These are phyloP conservation scores for Blastocystis sp. DNA, from an alignment of 352 stramenopile species.

Conservation along the genomic window DNA sequence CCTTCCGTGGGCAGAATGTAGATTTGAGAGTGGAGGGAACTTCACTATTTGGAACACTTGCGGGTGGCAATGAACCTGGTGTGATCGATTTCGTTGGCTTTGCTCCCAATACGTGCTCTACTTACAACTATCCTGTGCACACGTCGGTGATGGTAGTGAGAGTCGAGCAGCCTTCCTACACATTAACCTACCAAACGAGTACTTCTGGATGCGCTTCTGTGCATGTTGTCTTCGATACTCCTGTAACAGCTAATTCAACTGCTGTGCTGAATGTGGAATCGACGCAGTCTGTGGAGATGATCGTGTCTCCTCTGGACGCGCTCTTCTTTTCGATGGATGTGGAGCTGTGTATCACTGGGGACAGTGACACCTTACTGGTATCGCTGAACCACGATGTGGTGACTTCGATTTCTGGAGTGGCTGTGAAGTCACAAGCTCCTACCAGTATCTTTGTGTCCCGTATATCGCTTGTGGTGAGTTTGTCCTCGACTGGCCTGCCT, in stretches of 20 bases:
- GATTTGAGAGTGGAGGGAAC: not conserved
- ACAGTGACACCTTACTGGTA: not conserved
- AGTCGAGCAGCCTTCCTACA: not conserved
- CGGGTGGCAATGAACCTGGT: not conserved
- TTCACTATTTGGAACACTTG: not conserved
- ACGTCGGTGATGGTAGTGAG: not conserved
- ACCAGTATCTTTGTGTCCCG: not conserved
- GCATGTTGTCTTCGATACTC: not conserved
- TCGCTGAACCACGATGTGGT: conserved; percentile 1
- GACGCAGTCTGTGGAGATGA: not conserved
- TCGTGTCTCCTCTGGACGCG: not conserved
- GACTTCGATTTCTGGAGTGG: not conserved
- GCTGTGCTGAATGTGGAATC: not conserved
- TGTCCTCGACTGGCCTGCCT: not conserved
- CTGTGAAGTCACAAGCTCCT: not conserved
- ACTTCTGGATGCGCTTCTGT: not conserved
- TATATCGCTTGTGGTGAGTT: not conserved
- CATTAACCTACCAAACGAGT: not conserved
- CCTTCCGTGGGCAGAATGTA: not conserved
- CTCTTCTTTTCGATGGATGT: not conserved
- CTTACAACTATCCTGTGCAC: not conserved
- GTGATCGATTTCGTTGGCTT: not conserved
- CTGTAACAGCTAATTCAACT: not conserved
- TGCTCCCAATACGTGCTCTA: not conserved
- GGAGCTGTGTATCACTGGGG: not conserved